These are phyloP conservation scores for Eucalyptus leucophloia DNA, from an alignment of 345 rosid genomes.

Conservation along the genomic window DNA sequence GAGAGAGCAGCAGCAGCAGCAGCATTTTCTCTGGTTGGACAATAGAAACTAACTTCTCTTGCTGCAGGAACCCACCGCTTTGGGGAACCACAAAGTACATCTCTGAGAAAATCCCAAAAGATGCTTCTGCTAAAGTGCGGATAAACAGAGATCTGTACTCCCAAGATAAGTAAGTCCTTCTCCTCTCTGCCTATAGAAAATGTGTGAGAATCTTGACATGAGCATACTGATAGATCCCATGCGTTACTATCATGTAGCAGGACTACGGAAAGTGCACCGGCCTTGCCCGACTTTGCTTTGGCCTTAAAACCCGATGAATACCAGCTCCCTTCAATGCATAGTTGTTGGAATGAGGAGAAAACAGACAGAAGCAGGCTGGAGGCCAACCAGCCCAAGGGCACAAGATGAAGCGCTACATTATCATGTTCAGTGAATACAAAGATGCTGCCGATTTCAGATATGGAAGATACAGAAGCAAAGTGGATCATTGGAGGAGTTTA, in stretches of 20 bases:
- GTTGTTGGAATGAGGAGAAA: slow-evolving; percentile 39
- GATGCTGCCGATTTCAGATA: not conserved
- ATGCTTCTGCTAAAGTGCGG: slow-evolving; percentile 88
- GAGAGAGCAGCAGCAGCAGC: not conserved
- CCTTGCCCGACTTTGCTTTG: slow-evolving; percentile 90
- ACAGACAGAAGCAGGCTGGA: slow-evolving; percentile 2
- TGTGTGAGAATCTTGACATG: not conserved
- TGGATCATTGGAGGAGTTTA: not conserved
- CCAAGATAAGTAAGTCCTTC: slow-evolving; percentile 66
- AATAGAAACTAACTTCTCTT: not conserved
- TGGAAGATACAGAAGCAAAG: not conserved
- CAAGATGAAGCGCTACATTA: not conserved
- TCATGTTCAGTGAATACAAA: not conserved
- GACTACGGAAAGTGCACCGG: slow-evolving; percentile 87
- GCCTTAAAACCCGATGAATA: slow-evolving; percentile 91
- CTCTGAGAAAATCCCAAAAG: slow-evolving; percentile 85
- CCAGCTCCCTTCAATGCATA: slow-evolving; percentile 52
- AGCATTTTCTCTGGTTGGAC: not conserved
- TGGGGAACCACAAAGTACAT: slow-evolving; percentile 91
- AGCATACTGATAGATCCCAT: not conserved
- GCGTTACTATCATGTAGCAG: slow-evolving; percentile 6
- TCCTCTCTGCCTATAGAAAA: not conserved
- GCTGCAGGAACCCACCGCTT: slow-evolving; percentile 69
- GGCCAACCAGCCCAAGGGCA: slow-evolving; percentile 7
- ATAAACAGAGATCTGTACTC: slow-evolving; percentile 85